Conservation (phyloP, 2,329 filamentous ascomycete genomes). For the Aspergillus neoniger region DNA sequence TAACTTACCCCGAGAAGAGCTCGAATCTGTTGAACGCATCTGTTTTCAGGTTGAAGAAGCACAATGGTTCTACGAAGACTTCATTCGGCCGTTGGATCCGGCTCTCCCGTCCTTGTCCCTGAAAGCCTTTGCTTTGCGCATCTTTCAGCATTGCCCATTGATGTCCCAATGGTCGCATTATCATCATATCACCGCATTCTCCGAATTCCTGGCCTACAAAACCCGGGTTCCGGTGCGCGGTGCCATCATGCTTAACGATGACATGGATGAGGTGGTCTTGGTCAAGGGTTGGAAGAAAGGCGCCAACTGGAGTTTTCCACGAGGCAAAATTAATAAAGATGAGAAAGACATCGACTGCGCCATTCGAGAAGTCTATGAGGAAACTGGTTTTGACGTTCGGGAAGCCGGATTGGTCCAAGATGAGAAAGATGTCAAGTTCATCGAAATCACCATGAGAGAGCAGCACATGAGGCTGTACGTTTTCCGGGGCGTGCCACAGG, state of each 20-base stretch:
- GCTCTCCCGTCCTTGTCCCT: conserved; percentile 81
- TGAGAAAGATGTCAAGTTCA: conserved; percentile 73
- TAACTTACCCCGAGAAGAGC: conserved; percentile 89
- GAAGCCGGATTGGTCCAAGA: conserved; percentile 74
- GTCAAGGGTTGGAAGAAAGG: conserved; percentile 99
- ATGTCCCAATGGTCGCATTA: conserved; percentile 77
- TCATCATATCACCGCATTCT: conserved; percentile 79
- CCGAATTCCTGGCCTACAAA: conserved; percentile 93
- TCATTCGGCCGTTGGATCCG: conserved; percentile 87
- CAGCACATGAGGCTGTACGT: conserved; percentile 93
- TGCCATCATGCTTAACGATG: conserved; percentile 86
- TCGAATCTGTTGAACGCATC: conserved; percentile 86
- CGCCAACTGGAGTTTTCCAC: conserved; percentile 92
- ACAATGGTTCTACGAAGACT: conserved; percentile 99
- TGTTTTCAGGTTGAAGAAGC: conserved; percentile 99
- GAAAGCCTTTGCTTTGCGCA: conserved; percentile 80
- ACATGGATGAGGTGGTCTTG: conserved; percentile 91
- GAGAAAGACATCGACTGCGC: conserved; percentile 94
- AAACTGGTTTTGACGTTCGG: conserved; percentile 85
- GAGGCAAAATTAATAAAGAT: conserved; percentile 97
- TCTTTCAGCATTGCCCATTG: conserved; percentile 92
- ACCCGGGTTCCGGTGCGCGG: conserved; percentile 90
- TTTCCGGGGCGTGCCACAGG: conserved; percentile 82
- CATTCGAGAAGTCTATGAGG: conserved; percentile 90
- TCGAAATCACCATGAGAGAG: conserved; percentile 86